Percentiles rank a stretch among this genome's conserved stretches.
phyloP scores from a whole-genome alignment of 202 grass and related monocot genomes.

The Schoenoplectus tabernaemontani region DNA sequence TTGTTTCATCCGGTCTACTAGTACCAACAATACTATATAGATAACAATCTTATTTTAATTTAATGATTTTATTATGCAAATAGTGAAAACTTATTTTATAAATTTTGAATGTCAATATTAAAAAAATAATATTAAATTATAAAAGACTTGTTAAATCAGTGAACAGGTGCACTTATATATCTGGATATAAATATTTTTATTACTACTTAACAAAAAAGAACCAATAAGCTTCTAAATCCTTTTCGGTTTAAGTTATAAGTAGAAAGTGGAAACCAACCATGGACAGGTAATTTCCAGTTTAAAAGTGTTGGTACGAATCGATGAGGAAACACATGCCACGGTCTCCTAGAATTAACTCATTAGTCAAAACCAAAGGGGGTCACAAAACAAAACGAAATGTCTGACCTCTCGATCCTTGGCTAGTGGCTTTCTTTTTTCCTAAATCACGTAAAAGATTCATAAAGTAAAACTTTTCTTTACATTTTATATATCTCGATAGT shows the following conservation, averaged over 20 bases:
- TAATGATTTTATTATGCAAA: background rate
- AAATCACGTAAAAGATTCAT: conserved; percentile 29
- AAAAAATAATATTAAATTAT: background rate
- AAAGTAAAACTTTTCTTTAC: conserved; percentile 9
- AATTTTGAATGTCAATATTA: no score
- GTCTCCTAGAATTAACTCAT: conserved; percentile 11
- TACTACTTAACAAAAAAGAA: background rate
- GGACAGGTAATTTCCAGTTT: background rate
- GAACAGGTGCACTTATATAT: no score
- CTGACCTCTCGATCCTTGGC: conserved; percentile 22
- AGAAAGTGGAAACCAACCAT: no score
- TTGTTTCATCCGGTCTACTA: background rate
- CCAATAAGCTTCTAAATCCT: background rate
- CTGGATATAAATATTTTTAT: no score
- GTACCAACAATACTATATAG: background rate
- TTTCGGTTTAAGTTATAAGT: no score
- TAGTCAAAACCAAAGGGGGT: conserved; percentile 23
- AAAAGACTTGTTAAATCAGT: background rate
- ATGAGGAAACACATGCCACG: conserved; percentile 9
- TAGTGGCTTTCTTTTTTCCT: conserved; percentile 14
- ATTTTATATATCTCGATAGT: background rate
- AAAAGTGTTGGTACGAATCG: background rate
- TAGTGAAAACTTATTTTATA: no score
- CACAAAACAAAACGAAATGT: conserved; percentile 25
- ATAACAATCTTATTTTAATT: background rate